phyloP scores from a whole-genome alignment of 2,329 filamentous ascomycete species.

The Beauveria sp. region DNA sequence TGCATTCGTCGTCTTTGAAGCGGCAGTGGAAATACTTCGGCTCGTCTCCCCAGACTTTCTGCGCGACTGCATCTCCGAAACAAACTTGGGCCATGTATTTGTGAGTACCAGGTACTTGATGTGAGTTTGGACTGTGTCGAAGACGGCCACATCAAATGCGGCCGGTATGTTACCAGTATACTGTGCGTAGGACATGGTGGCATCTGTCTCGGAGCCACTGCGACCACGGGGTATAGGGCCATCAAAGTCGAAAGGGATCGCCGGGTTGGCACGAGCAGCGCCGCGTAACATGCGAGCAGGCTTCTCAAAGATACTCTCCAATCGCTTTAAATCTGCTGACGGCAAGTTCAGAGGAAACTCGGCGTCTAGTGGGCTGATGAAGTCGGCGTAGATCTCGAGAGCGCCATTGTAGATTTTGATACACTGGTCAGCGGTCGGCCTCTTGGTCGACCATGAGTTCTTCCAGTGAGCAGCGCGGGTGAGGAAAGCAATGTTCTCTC shows the following conservation, averaged over 20 bases:
- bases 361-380: constrained; percentile 38
- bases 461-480: constrained; percentile 40
- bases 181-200: neutral
- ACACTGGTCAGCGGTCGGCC: neutral
- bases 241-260: constrained; percentile 16
- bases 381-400: constrained; percentile 40
- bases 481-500: constrained; percentile 52
- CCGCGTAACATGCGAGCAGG: constrained; percentile 28
- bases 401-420: constrained; percentile 33
- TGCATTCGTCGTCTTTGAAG: constrained; percentile 5
- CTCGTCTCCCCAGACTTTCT: constrained; percentile 8
- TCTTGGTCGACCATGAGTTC: neutral
- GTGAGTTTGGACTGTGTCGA: constrained; percentile 16
- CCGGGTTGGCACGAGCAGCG: constrained; percentile 17
- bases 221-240: neutral
- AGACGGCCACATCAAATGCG: constrained; percentile 8
- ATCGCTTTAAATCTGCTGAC: constrained; percentile 30
- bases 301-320: constrained; percentile 35
- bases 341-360: constrained; percentile 46
- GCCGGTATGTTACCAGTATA: constrained; percentile 6
- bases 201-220: neutral
- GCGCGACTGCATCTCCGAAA: constrained; percentile 13
- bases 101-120: constrained; percentile 22
- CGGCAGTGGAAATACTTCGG: constrained; percentile 6
- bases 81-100: constrained; percentile 25